Conservation (phyloP, 2,329 filamentous ascomycete genomes). For the Fusarium succisae region DNA sequence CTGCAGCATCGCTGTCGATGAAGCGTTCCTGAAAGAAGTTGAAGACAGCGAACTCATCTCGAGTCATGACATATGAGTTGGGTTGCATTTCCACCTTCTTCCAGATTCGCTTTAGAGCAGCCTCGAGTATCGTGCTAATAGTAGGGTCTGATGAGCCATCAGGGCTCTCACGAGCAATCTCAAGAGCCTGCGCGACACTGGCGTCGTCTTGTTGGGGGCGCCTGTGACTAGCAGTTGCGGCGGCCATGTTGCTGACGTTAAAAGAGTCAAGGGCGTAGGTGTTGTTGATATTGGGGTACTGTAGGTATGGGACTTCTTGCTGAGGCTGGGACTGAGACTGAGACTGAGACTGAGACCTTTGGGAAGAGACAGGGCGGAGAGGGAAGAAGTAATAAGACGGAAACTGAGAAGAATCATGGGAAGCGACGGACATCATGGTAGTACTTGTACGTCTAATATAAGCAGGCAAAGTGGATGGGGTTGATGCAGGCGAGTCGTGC, state of each 20-base stretch:
- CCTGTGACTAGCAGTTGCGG: conserved; percentile 26
- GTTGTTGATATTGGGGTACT: conserved; percentile 27
- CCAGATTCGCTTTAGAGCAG: conserved; percentile 73
- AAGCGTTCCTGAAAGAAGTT: conserved; percentile 83
- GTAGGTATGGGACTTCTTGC: conserved; percentile 34
- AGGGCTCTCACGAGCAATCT: conserved; percentile 78
- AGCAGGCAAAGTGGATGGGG: conserved; percentile 40
- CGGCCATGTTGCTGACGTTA: conserved; percentile 32
- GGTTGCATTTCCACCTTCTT: conserved; percentile 70
- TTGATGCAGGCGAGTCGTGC: conserved; percentile 44
- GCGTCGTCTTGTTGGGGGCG: conserved; percentile 46
- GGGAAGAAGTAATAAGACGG: conserved; percentile 40
- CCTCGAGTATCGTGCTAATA: conserved; percentile 72
- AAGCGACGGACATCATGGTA: conserved; percentile 45
- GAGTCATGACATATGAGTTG: conserved; percentile 75
- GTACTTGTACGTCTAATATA: conserved; percentile 45
- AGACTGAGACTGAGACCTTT: conserved; percentile 32
- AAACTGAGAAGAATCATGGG: conserved; percentile 40
- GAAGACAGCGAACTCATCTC: conserved; percentile 85
- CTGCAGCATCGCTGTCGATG: conserved; percentile 58
- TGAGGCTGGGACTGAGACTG: conserved; percentile 35
- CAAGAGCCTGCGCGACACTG: conserved; percentile 73
- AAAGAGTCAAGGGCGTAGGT: conserved; percentile 22
- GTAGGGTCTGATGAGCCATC: conserved; percentile 70
- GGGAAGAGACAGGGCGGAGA: conserved; percentile 25